These are phyloP conservation scores for Ceratobasidium sp. DNA, from an alignment of 1,284 basidiomycete genomes.

Conservation along the genomic window DNA sequence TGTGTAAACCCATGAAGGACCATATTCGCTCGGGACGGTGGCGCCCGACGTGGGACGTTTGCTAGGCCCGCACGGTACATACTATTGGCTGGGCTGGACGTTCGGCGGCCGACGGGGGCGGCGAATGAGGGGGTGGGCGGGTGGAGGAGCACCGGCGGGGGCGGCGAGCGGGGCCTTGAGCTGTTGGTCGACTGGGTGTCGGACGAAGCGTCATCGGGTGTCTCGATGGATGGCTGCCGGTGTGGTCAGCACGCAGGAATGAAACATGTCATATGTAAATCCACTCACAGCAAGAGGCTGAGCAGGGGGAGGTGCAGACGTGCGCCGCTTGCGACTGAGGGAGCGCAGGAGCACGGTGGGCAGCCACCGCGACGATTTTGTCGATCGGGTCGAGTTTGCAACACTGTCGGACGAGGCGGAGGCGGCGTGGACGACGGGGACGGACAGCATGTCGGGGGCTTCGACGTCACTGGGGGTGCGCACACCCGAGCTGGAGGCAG, in stretches of 20 bases:
- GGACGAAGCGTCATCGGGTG: slow-evolving; percentile 25
- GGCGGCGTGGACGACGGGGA: slow-evolving; percentile 16
- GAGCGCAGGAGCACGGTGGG: slow-evolving; percentile 25
- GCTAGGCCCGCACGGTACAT: slow-evolving; percentile 22
- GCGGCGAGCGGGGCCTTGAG: slow-evolving; percentile 33
- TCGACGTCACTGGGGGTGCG: slow-evolving; percentile 29
- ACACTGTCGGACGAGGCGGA: slow-evolving; percentile 27
- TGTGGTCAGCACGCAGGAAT: slow-evolving; percentile 1
- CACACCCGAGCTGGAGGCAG: slow-evolving; percentile 31
- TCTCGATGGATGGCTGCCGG: background rate
- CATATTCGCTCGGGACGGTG: slow-evolving; percentile 29
- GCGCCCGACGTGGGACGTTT: slow-evolving; percentile 24
- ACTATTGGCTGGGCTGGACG: slow-evolving; percentile 36
- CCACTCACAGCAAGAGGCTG: background rate
- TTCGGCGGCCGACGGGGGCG: slow-evolving; percentile 1
- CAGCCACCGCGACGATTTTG: slow-evolving; percentile 29
- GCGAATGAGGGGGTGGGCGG: slow-evolving; percentile 20
- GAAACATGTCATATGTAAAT: background rate
- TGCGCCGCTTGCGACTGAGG: slow-evolving; percentile 17
- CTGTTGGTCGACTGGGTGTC: slow-evolving; percentile 32
- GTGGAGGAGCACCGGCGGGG: background rate
- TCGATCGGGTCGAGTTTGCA: slow-evolving; percentile 6
- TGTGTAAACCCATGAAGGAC: slow-evolving; percentile 29
- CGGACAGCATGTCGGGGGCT: background rate
- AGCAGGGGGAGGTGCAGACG: background rate